Conservation (phyloP, 2,329 filamentous ascomycete species). For the Fusarium lyarnte region DNA sequence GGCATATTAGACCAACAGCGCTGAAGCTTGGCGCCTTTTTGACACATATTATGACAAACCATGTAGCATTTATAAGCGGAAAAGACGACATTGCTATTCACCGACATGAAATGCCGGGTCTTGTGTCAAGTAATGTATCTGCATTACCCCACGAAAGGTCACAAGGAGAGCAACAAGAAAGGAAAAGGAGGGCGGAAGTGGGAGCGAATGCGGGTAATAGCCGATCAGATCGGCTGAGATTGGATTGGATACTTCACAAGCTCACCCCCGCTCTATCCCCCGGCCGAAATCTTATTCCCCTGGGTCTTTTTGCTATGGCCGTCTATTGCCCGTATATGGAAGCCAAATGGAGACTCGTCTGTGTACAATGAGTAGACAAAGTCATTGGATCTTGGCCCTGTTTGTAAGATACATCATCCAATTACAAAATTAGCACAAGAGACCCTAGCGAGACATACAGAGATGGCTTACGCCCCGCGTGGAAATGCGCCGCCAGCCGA, state of each 20-base stretch:
- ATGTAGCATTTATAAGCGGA: not conserved
- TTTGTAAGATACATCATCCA: not conserved
- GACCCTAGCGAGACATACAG: not conserved
- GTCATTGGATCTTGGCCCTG: not conserved
- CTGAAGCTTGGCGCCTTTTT: not conserved
- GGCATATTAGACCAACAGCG: not conserved
- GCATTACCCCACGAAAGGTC: conserved; percentile 3
- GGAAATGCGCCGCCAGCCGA: conserved; percentile 34
- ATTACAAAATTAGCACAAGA: not conserved
- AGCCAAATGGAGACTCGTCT: conserved; percentile 11
- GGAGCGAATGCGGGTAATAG: conserved; percentile 5
- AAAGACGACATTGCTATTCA: not conserved
- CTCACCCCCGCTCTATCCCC: conserved; percentile 28
- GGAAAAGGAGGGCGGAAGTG: not conserved
- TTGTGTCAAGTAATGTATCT: not conserved
- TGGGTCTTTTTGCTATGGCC: not conserved
- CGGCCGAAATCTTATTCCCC: not conserved
- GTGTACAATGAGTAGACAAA: not conserved
- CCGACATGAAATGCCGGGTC: not conserved
- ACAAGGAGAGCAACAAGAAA: not conserved
- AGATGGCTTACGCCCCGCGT: conserved; percentile 11
- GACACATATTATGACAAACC: not conserved
- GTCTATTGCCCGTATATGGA: not conserved
- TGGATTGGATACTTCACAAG: not conserved
- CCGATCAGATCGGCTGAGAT: conserved; percentile 26